Evolutionary conservation across 2,329 filamentous ascomycete species (phyloP).

Genomic region (Teratosphaeria nubilosa): DNA sequence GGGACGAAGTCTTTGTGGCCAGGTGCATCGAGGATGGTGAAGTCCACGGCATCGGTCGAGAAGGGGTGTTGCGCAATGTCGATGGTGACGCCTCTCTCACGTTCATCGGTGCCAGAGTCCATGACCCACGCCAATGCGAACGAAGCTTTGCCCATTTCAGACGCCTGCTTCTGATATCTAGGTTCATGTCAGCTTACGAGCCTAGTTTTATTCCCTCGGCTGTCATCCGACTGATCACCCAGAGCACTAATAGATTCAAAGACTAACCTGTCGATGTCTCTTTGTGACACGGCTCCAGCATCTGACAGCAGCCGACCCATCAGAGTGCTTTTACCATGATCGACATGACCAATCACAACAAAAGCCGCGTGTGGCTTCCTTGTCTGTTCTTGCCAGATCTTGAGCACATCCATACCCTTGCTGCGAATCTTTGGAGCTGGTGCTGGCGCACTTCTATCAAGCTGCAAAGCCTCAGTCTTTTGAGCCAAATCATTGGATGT

Average conservation of each 20-base stretch:
- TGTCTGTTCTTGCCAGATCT: slow-evolving; percentile 17
- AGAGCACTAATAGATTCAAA: neutral
- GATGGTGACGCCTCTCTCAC: slow-evolving; percentile 84
- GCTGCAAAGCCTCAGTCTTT: slow-evolving; percentile 21
- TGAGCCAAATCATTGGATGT: slow-evolving; percentile 15
- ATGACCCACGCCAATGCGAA: slow-evolving; percentile 97
- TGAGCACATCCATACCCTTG: slow-evolving; percentile 70
- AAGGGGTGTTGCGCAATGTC: slow-evolving; percentile 95
- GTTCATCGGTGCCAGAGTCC: slow-evolving; percentile 83
- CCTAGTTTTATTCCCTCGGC: neutral
- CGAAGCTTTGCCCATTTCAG: slow-evolving; percentile 85
- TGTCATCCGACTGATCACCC: neutral
- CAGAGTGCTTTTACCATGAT: slow-evolving; percentile 93
- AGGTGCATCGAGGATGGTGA: slow-evolving; percentile 91
- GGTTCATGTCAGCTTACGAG: neutral
- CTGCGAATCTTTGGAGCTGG: slow-evolving; percentile 41
- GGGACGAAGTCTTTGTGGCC: slow-evolving; percentile 94
- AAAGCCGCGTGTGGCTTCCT: slow-evolving; percentile 20
- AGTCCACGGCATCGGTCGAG: slow-evolving; percentile 73
- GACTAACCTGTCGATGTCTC: slow-evolving; percentile 65
- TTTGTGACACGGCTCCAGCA: slow-evolving; percentile 74
- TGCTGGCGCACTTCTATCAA: slow-evolving; percentile 10
- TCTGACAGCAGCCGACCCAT: slow-evolving; percentile 93
- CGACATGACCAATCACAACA: slow-evolving; percentile 65
- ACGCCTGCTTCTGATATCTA: slow-evolving; percentile 57